Evolutionary conservation across 345 rosid species (phyloP), one percentile per base, ranked within the genome.

Genomic region (Physaria fendleri): DNA sequence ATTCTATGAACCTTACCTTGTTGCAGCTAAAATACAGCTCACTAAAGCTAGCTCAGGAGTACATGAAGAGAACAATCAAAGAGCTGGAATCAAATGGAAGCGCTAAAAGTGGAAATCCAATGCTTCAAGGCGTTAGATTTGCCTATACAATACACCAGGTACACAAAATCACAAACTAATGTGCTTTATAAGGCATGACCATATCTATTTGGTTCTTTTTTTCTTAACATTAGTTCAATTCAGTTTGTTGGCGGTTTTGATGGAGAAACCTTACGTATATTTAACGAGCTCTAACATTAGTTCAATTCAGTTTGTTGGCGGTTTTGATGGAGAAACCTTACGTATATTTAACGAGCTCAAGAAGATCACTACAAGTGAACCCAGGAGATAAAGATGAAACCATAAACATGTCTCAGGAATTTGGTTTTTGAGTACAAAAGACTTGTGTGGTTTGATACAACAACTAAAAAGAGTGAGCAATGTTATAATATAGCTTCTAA

Each of bases 191-290:
- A 40, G 55, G 29, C 22, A 18, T 40, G 2, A 17, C 38, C 17
- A 29, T 34, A 5, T 25, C 21, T 28, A 49, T 10, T 37, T 2
- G n/a, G 13, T 44, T 47, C 0, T 32, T 44, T 47, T 0, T 32
- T 17, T 62, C 30, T 63, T 62, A 42, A 76, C 51, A 16, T 38
- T 5, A 10, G 6, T 10, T 65, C 23, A 21, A 41, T 73, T 59
- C 87, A 90, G 97, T 86, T 93, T 54, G 90, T 85, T 78, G 95
- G 97, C 5, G 99, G 99, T 18, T 93, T 89, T 73, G 87, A 93
- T 37, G 78, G 59, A n/a, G 84, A 79, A 52, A 62, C 95, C 47
- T 50, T 81, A 49, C 48, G 24, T 8, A 69, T 74, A 45, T 93
- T n/a, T n/a, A n/a, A n/a, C n/a, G n/a, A n/a, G n/a, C n/a, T n/a